A percentile compares a stretch with the other conserved stretches of the same genome.
Evolutionary conservation across 441 rosid species (phyloP).

Genomic region (Corymbia citriodora): DNA sequence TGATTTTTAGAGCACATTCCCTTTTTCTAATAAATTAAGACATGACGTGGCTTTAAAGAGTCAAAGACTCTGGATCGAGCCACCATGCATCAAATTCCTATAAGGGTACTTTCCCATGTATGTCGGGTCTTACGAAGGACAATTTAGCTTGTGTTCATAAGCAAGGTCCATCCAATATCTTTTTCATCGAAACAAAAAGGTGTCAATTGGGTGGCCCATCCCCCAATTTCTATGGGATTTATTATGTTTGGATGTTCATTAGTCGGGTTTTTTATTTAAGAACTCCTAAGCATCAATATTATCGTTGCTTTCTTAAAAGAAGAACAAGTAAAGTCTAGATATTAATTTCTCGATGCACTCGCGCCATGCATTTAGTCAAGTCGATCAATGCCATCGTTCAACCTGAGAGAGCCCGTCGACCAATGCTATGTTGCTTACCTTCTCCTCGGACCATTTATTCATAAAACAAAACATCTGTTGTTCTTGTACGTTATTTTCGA

Average conservation of each 20-base stretch:
- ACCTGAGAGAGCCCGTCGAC: neutral
- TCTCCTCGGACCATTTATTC: neutral
- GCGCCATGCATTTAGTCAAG: neutral
- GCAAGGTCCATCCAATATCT: neutral
- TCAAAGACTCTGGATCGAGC: neutral
- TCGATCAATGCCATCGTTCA: neutral
- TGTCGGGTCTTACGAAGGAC: neutral
- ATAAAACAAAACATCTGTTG: neutral
- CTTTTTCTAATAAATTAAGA: neutral
- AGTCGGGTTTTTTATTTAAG: too few relatives aligned
- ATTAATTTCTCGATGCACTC: neutral
- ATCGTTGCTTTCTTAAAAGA: too few relatives aligned
- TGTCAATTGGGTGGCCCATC: neutral
- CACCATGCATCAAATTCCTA: neutral
- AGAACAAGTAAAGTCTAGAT: neutral
- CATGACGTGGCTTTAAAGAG: neutral
- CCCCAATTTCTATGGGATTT: too few relatives aligned
- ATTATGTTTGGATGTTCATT: too few relatives aligned
- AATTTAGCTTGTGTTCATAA: neutral
- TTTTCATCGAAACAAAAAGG: neutral
- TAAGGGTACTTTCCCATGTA: neutral
- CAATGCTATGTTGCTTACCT: neutral
- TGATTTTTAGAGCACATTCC: too few relatives aligned
- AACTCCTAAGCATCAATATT: too few relatives aligned
- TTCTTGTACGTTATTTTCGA: neutral